phyloP scores from a whole-genome alignment of 2,329 filamentous ascomycete genomes.

The Alternaria sp. region DNA sequence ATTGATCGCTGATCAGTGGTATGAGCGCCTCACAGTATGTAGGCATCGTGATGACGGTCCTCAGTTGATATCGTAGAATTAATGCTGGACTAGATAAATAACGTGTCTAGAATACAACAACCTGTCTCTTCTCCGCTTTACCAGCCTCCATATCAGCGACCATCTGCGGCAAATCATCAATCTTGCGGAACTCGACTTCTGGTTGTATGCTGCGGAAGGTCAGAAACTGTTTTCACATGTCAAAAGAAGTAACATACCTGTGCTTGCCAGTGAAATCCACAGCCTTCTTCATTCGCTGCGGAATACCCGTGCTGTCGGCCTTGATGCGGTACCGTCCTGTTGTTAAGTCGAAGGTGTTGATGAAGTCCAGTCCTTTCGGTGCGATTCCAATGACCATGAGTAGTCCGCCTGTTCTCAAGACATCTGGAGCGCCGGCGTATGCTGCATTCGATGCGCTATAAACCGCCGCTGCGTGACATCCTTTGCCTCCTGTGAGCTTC shows the following conservation, averaged over 20 bases:
- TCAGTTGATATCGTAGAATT: neutral
- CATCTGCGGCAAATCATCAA: constrained; percentile 51
- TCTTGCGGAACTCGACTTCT: constrained; percentile 47
- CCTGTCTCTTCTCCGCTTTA: constrained; percentile 46
- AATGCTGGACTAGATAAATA: neutral
- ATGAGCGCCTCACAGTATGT: neutral
- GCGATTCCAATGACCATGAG: constrained; percentile 55
- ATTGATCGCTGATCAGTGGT: neutral
- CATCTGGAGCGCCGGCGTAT: constrained; percentile 45
- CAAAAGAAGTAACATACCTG: constrained; percentile 11
- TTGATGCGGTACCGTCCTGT: constrained; percentile 52
- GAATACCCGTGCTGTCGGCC: constrained; percentile 52
- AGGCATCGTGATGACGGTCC: neutral
- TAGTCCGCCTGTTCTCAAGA: constrained; percentile 49
- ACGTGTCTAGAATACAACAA: constrained; percentile 41
- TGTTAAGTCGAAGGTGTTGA: constrained; percentile 50
- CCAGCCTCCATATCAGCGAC: constrained; percentile 49
- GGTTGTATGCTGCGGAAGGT: constrained; percentile 43
- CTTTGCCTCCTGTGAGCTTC: constrained; percentile 49
- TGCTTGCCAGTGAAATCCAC: constrained; percentile 54
- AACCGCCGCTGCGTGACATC: constrained; percentile 51
- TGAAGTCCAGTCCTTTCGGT: constrained; percentile 43
- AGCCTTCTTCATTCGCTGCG: constrained; percentile 53
- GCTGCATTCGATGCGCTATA: constrained; percentile 50
- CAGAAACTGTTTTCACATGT: neutral